Base-by-base conservation (phyloP, 2,329 filamentous ascomycete species). In the Pseudogymnoascus sp. region DNA sequence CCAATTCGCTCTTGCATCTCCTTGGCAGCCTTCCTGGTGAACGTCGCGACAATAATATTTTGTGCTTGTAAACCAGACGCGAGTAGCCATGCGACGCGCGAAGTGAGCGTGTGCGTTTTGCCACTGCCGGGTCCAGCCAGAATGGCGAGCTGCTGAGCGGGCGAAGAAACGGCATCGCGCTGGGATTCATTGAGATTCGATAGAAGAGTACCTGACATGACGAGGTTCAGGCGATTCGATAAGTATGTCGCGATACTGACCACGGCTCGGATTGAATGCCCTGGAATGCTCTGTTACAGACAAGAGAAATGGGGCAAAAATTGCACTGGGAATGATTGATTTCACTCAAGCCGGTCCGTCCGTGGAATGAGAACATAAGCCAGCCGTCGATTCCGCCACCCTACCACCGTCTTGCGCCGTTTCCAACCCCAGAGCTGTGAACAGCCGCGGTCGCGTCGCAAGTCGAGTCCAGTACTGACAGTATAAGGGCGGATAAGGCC, bases 91-190 rank as follows among this genome's bases (percentile, higher is more conserved):
- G 92, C 92, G 63, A 97, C 91, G 65, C 94, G 89, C 49, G 92
- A 91, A 0, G 92, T 96, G 61, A 99, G 81, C 0, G 94, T 97
- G 75, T 97, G 95, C 12, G 93, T 99, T 76, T 99, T 97, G 19
- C 94, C 93, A 65, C 84, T 88, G 16, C 86, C 86, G 2, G 84
- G 86, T 0, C 85, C 85, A 39, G 86, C 86, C 45, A 89, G 75
- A 62, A 89, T 89, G 58, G 86, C 86, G 16, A 89, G 66, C 45
- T 75, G 72, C 39, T 81, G 76, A 8, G 84, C 82, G 3, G 80
- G 77, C 5, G 84, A 88, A 6, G 84, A 84, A 25, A 90, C 87
- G 1, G 87, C 87, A 58, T 79, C 79, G 67, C 77, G 79, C 72
- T 90, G 87, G 7, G 85, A 85, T 52, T 75, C 72, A 74, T 90